Evolutionary conservation across 2,329 filamentous ascomycete species (phyloP), one percentile per base, ranked within the genome.

Genomic region (Aspergillus bombycis): DNA sequence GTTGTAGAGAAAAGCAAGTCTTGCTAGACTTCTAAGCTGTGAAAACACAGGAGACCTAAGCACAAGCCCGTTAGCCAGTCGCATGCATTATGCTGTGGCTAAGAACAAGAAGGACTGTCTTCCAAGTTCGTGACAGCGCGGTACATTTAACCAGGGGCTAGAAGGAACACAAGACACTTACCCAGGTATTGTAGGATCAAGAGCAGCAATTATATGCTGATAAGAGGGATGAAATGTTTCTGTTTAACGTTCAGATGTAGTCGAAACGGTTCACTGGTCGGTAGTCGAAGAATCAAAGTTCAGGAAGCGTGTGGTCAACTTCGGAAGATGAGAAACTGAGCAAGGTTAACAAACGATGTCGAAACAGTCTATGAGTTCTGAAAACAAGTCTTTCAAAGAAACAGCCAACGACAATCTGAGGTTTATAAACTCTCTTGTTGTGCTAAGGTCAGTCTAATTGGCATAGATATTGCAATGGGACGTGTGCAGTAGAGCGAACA

Each of bases 1-100:
- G 66, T 61, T 53, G 58, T 21, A 34, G 46, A 19, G 8, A 19
- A 52, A 30, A 10, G 4, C 46, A 30, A 52, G 28, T 52, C 28
- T 34, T 34, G 28, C 30, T 32, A 32, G 48, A 52, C 48, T 52
- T 32, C 48, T n/a, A 5, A 34, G 48, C 34, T 32, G 21, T 30
- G 11, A n/a, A 21, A 28, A 32, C 28, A 52, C 14, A 12, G 16
- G 19, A 34, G 48, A 52, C 10, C 48, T 52, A 28, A 16, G 30
- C n/a, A 30, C 4, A 32, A 32, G 23, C 11, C 23, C 10, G 12
- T 52, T 52, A 52, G 48, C 21, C 8, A 52, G 21, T 12, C 26
- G 28, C 28, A 52, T 11, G 28, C 9, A 21, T 9, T n/a, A n/a
- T 19, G 28, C 28, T n/a, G n/a, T 34, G 28, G 48, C 16, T 52